phyloP scores from a whole-genome alignment of 2,329 filamentous ascomycete species.

The Endoconidiophora polonica region DNA sequence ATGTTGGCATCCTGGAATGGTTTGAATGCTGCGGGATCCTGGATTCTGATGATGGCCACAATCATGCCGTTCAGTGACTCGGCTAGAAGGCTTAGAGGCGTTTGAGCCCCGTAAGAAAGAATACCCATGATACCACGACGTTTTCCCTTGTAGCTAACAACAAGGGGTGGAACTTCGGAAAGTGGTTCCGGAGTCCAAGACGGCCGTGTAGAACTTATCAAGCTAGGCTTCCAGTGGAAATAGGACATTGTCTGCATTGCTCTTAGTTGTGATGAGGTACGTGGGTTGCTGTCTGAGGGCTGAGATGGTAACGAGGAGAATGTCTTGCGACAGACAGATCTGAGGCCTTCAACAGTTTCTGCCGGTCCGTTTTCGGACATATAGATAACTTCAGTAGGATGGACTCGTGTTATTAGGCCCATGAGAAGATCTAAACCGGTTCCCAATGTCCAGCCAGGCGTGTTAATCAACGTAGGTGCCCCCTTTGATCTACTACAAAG shows the following conservation, averaged over 20 bases:
- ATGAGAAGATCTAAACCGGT: slow-evolving; percentile 49
- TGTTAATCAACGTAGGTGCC: slow-evolving; percentile 53
- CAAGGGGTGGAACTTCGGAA: slow-evolving; percentile 39
- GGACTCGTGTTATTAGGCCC: slow-evolving; percentile 35
- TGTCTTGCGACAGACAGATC: slow-evolving; percentile 24
- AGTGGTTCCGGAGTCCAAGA: slow-evolving; percentile 40
- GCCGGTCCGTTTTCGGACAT: slow-evolving; percentile 47
- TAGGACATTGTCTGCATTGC: slow-evolving; percentile 70
- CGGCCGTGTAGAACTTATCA: slow-evolving; percentile 9
- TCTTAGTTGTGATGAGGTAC: slow-evolving; percentile 49
- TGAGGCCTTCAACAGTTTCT: slow-evolving; percentile 38
- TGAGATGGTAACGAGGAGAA: slow-evolving; percentile 43
- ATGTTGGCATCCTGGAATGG: neutral
- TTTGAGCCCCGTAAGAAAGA: slow-evolving; percentile 49
- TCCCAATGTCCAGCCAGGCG: slow-evolving; percentile 56
- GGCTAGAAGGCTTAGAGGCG: slow-evolving; percentile 38
- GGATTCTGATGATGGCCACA: slow-evolving; percentile 47
- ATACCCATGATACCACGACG: slow-evolving; percentile 44
- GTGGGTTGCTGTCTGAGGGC: slow-evolving; percentile 33
- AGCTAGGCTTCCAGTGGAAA: slow-evolving; percentile 35
- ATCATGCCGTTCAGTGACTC: slow-evolving; percentile 56
- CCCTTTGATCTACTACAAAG: slow-evolving; percentile 41
- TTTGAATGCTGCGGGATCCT: slow-evolving; percentile 34
- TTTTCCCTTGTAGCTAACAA: slow-evolving; percentile 39
- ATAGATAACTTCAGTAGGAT: slow-evolving; percentile 48